Evolutionary conservation across 805 yeast species (phyloP).

Genomic region (Debaryomyces hansenii): DNA sequence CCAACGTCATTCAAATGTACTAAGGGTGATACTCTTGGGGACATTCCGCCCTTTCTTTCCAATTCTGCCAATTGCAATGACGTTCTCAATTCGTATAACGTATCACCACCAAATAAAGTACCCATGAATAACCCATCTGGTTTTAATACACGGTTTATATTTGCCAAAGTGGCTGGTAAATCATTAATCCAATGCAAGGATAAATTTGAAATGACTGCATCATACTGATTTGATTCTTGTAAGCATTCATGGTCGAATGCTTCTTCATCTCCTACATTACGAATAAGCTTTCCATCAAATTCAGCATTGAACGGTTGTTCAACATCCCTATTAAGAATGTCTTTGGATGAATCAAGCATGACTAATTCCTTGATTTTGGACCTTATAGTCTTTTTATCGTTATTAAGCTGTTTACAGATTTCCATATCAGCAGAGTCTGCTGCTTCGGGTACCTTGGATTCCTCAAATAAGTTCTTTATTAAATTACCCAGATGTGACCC

Average conservation of each 20-base stretch:
- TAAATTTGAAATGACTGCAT: conserved; percentile 72
- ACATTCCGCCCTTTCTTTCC: conserved; percentile 75
- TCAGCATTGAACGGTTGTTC: conserved; percentile 38
- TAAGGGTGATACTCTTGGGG: conserved; percentile 80
- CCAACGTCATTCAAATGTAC: conserved; percentile 80
- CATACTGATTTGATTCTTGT: conserved; percentile 44
- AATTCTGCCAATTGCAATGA: conserved; percentile 79
- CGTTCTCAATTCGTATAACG: conserved; percentile 79
- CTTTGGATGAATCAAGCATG: conserved; percentile 66
- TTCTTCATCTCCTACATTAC: conserved; percentile 72
- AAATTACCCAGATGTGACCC: conserved; percentile 75
- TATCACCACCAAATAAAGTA: conserved; percentile 80
- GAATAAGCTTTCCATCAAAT: conserved; percentile 44
- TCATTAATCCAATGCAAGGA: conserved; percentile 86
- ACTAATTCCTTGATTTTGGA: conserved; percentile 52
- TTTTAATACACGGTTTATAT: conserved; percentile 57
- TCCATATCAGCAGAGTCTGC: conserved; percentile 38
- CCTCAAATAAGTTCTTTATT: conserved; percentile 39
- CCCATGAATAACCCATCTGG: conserved; percentile 86
- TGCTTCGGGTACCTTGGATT: conserved; percentile 19
- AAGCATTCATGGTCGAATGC: conserved; percentile 44
- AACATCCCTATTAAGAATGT: conserved; percentile 53
- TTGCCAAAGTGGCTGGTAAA: conserved; percentile 61
- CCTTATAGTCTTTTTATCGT: conserved; percentile 54
- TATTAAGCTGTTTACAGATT: conserved; percentile 42